Base-by-base conservation (phyloP, 129 eudicot genomes). In the Calendula officinalis region DNA sequence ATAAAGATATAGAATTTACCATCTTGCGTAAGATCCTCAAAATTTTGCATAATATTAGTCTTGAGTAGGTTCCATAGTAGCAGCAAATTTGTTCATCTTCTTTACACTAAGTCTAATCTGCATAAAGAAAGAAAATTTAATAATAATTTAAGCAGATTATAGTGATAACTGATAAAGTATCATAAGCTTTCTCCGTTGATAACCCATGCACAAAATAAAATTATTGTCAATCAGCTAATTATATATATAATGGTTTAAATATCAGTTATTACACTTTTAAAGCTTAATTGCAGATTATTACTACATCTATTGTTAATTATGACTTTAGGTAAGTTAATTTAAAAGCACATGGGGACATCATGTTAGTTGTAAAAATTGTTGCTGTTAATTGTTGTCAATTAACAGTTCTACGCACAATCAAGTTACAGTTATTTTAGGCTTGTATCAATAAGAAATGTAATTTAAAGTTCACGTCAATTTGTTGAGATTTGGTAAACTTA, bases 41-140 rank as follows among this genome's bases (percentile, higher is more conserved):
- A n/a, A n/a, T n/a, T n/a, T n/a, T n/a, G n/a, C n/a, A n/a, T n/a
- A n/a, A n/a, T n/a, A n/a, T n/a, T n/a, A 3, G 84, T 52, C 73
- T 83, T 92, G 35, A 92, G 81, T 96, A 42, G 99, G 88, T 62
- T 92, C 96, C 76, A 88, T 96, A 54, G 88, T 96, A 83, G 88
- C 99, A 66, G 88, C 99, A 61, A 40, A 92, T 76, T 17, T 88
- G 77, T 73, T 96, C 82, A 81, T 92, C 99, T 67, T 92, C 99
- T 22, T 92, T 32, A 92, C 96, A 66, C 99, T 96, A 58, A 92
- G 99, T 54, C 96, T 96, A 81, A 92, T 88, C 99, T 92, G 83
- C 73, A 79, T n/a, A 41, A 59, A 22, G 48, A 57, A 48, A 62
- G 78, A 37, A 64, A 36, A 30, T 50, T 10, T 51, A 4, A 46